These are phyloP conservation scores for Penicillium sp. DNA, from an alignment of 2,329 filamentous ascomycete species.

Conservation along the genomic window DNA sequence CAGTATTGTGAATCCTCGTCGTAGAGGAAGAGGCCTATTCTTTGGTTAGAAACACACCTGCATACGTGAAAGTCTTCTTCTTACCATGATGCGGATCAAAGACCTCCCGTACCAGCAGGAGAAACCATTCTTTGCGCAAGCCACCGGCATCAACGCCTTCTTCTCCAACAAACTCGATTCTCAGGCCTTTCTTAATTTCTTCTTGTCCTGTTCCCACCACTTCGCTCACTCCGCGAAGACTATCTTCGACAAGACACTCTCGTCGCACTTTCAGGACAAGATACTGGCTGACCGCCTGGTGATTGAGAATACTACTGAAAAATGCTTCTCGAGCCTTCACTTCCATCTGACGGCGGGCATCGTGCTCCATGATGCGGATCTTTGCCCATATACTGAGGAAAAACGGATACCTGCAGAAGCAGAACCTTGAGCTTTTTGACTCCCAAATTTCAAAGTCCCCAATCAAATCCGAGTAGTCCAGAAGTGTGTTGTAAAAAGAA, in stretches of 20 bases:
- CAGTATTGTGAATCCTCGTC: conserved; percentile 89
- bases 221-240: conserved; percentile 80
- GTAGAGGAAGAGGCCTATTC: conserved; percentile 82
- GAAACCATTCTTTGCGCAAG: conserved; percentile 91
- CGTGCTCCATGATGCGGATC: conserved; percentile 85
- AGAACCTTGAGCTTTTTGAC: conserved; percentile 71
- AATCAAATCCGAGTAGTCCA: conserved; percentile 85
- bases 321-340: conserved; percentile 86
- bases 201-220: conserved; percentile 79
- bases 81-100: conserved; percentile 88
- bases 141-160: conserved; percentile 91
- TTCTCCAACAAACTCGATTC: conserved; percentile 84
- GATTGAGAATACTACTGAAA: conserved; percentile 82
- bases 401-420: conserved; percentile 92
- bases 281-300: conserved; percentile 74
- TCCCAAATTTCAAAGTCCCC: conserved; percentile 91
- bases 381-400: conserved; percentile 91
- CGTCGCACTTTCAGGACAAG: conserved; percentile 76
- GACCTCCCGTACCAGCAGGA: conserved; percentile 83
- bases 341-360: conserved; percentile 87
- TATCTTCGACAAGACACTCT: conserved; percentile 88
- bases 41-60: conserved; percentile 9
- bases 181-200: conserved; percentile 87
- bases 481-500: conserved; percentile 83
- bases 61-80: conserved; percentile 32